Base-by-base conservation (phyloP, 495 filamentous ascomycete species). In the Thozetella sp. region DNA sequence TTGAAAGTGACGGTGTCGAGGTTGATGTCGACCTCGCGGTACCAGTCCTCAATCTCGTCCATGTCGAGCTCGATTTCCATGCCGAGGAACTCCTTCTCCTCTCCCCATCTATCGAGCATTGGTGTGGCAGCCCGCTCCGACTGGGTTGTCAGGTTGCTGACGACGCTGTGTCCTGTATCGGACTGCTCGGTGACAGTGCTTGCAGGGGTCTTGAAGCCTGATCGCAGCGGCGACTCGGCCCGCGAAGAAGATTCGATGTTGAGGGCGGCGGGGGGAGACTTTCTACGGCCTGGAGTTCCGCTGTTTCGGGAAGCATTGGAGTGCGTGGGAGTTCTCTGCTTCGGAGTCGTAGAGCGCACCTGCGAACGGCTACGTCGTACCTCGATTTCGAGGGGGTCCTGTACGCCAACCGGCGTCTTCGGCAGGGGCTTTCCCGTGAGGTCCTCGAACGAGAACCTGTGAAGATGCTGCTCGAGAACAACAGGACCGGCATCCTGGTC, bases 1-100 rank as follows among this genome's bases (percentile, higher is more conserved):
- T 48, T 48, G 43, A 48, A 48, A n/a, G 43, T 48, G 43, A 48
- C n/a, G n/a, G 43, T 48, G n/a, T 48, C 23, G 17, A 51, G 6
- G 12, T 63, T 51, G 27, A 65, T 48, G 12, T 64, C 57, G 22
- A 70, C 62, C 2, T 67, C 51, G 27, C 71, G 67, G 30, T 73
- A 73, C 71, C 71, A 73, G 0, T 61, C 67, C 55, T 73, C 71
- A 26, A 73, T 67, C 4, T 56, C 68, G 45, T 71, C 64, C n/a
- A 71, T 58, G 19, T 62, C 64, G 1, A 46, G 23, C 11, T 64
- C 40, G 15, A 58, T 6, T 4, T 58, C 57, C 11, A 34, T 52
- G 3, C 17, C 25, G 17, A 60, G 50, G 22, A 56, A 17, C 20
- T 55, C 54, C 20, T 56, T 62, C 30, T 58, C 53, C 22, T 55